Conservation (phyloP, 2,329 filamentous ascomycete species). For the Tolypocladium sp. region DNA sequence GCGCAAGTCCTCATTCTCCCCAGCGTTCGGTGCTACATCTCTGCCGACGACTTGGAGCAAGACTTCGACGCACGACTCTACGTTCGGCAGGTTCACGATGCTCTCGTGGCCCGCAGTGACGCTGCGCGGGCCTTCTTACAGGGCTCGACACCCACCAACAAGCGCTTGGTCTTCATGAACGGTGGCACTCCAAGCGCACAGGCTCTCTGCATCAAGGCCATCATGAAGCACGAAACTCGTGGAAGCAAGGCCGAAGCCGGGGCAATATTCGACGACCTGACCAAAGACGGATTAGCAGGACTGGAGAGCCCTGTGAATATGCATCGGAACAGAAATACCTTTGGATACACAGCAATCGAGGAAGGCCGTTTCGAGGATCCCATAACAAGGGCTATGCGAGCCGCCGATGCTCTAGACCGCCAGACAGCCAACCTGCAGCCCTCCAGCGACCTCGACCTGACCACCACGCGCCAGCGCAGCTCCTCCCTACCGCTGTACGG, state of each 20-base stretch:
- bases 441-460: constrained; percentile 37
- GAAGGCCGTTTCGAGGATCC: constrained; percentile 32
- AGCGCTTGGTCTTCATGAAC: constrained; percentile 50
- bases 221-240: constrained; percentile 41
- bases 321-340: constrained; percentile 8
- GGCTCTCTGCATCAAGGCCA: constrained; percentile 42
- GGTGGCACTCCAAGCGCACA: constrained; percentile 49
- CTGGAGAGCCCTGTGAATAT: constrained; percentile 14
- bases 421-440: constrained; percentile 46
- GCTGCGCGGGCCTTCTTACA: constrained; percentile 42
- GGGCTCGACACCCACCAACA: constrained; percentile 33
- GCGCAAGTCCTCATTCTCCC: constrained; percentile 50
- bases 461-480: constrained; percentile 32
- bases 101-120: constrained; percentile 35
- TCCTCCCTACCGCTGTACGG: constrained; percentile 40
- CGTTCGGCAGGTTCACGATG: constrained; percentile 42
- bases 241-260: constrained; percentile 42
- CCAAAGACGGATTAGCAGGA: constrained; percentile 38
- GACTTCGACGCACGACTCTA: constrained; percentile 23
- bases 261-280: constrained; percentile 38
- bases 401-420: constrained; percentile 47
- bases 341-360: neutral
- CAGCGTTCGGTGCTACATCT: constrained; percentile 36
- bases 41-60: constrained; percentile 15
- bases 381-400: constrained; percentile 45